Base-by-base conservation (phyloP, 306 rosid genomes). In the Mimosa bimucronata region DNA sequence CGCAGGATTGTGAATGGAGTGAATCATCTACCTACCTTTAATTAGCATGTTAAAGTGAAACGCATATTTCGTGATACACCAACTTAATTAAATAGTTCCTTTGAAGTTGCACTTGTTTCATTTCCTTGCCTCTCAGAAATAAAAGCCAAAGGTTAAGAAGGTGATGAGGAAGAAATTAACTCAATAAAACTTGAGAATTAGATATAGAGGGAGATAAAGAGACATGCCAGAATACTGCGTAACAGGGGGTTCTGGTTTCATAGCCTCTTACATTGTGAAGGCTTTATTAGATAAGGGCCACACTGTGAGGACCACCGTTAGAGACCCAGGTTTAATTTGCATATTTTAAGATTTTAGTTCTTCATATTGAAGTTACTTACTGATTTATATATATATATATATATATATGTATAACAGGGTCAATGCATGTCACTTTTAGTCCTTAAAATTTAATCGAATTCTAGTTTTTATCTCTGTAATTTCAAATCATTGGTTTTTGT, bases 171-270 rank as follows among this genome's bases (percentile, higher is more conserved):
- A 29, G 42, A 30, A 62, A 4, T 29, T 9, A 14, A 2, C 62
- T 25, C 65, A 23, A 23, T 15, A 30, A 30, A 31, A 30, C 38
- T 60, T 10, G 9, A 5, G 15, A 28, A 31, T 28, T 26, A 14
- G 19, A 57, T 7, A 26, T 3, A 60, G 1, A 52, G 7, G 15
- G 13, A 61, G 40, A 30, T 2, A 64, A 3, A 66, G 72, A 75
- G 71, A 86, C 23, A 94, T 94, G 98, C 88, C 88, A 0, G 93
- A 87, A 60, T 94, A 87, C 76, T 92, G 94, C 10, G 94, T 94
- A 0, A 94, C 94, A 11, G 98, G 98, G 21, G 97, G 98, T 41
- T 82, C 92, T 48, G 94, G 98, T 3, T 86, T 94, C 92, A 85
- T 94, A 40, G 97, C 93, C 55, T 80, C 97, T 40, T 83, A 88